These are phyloP conservation scores for Cornus kousa DNA, from an alignment of 148 eudicot genomes.

Conservation along the genomic window DNA sequence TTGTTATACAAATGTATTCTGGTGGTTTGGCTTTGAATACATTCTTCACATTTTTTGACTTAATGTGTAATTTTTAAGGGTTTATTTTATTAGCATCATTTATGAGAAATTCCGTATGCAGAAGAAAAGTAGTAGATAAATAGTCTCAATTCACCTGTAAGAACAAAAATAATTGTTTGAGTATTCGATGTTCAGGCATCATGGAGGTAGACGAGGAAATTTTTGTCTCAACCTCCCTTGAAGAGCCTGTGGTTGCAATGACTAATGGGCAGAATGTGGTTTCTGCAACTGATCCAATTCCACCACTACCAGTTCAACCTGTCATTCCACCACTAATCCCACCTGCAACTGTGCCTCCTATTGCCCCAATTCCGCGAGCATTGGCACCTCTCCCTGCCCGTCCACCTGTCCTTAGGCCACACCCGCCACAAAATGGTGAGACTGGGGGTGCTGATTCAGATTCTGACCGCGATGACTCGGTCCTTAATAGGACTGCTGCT, in stretches of 20 bases:
- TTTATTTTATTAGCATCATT: too few relatives aligned
- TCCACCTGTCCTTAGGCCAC: constrained; percentile 51
- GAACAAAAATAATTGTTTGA: background rate
- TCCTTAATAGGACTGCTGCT: constrained; percentile 25
- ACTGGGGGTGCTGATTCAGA: constrained; percentile 45
- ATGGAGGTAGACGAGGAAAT: constrained; percentile 74
- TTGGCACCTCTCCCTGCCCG: constrained; percentile 69
- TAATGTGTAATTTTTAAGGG: too few relatives aligned
- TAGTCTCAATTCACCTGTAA: background rate
- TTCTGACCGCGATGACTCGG: constrained; percentile 56
- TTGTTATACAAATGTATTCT: too few relatives aligned
- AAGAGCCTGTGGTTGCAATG: constrained; percentile 27
- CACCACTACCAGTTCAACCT: constrained; percentile 34
- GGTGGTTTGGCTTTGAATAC: too few relatives aligned
- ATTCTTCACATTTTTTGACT: too few relatives aligned
- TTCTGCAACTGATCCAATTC: constrained; percentile 24
- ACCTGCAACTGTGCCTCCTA: constrained; percentile 37
- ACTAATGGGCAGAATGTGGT: constrained; percentile 34
- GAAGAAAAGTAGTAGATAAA: too few relatives aligned
- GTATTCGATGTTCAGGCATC: constrained; percentile 21
- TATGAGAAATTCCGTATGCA: background rate
- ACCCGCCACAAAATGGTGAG: constrained; percentile 58
- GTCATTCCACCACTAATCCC: constrained; percentile 33
- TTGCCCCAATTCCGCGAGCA: constrained; percentile 62
- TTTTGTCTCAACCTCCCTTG: constrained; percentile 28